These are phyloP conservation scores for Hemisphaericaspora lyxosophila DNA, from an alignment of 1,139 yeast species.

Conservation along the genomic window DNA sequence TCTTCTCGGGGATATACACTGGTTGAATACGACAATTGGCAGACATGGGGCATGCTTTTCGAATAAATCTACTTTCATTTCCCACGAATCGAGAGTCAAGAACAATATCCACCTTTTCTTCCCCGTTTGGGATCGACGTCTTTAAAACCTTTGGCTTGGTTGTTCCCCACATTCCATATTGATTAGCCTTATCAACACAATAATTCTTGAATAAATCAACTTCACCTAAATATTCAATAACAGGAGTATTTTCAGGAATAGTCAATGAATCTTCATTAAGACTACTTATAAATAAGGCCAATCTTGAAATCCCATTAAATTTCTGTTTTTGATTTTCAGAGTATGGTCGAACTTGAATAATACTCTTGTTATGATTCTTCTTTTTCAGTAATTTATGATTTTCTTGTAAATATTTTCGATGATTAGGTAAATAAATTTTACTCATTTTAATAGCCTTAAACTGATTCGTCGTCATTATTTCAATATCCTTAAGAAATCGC, in stretches of 20 bases:
- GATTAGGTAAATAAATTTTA: conserved; percentile 33
- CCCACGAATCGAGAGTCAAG: conserved; percentile 83
- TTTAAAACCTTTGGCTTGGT: conserved; percentile 75
- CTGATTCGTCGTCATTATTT: conserved; percentile 25
- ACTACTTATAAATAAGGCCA: conserved; percentile 56
- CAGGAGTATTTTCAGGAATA: conserved; percentile 50
- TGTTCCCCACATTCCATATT: conserved; percentile 78
- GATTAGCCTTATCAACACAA: conserved; percentile 65
- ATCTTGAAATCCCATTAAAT: conserved; percentile 70
- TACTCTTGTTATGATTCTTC: conserved; percentile 25
- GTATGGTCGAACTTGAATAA: conserved; percentile 44
- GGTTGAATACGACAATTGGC: conserved; percentile 72
- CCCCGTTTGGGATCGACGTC: conserved; percentile 37
- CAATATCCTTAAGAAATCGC: conserved; percentile 16
- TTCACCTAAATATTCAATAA: conserved; percentile 75
- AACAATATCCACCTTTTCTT: conserved; percentile 46
- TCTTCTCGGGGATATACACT: conserved; percentile 45
- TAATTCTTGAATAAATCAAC: conserved; percentile 64
- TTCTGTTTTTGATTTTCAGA: conserved; percentile 59
- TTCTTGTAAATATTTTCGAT: conserved; percentile 28
- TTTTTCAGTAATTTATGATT: conserved; percentile 23
- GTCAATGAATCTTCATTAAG: conserved; percentile 19
- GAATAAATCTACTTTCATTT: conserved; percentile 68
- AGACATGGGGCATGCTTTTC: conserved; percentile 63
- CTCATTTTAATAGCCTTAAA: conserved; percentile 34